phyloP scores from a whole-genome alignment of 106 monocot species.

The Acorus gramineus region DNA sequence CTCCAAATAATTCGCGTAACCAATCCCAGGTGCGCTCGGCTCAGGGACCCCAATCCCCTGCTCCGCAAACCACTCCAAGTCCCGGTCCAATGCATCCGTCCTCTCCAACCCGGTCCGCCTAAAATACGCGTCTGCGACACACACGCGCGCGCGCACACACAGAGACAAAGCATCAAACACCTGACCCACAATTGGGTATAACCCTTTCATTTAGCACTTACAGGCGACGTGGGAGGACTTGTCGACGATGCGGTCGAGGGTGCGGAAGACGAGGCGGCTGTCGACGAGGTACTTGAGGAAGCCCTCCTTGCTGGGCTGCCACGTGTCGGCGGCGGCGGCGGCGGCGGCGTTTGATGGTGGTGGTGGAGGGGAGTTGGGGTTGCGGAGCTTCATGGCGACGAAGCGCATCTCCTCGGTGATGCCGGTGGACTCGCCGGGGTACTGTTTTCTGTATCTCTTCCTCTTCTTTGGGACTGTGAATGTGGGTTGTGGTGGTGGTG shows the following conservation, averaged over 20 bases:
- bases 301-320: slow-evolving; percentile 73
- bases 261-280: slow-evolving; percentile 77
- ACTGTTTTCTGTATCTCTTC: slow-evolving; percentile 50
- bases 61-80: slow-evolving; percentile 57
- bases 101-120: slow-evolving; percentile 84
- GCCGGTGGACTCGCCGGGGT: slow-evolving; percentile 77
- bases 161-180: neutral
- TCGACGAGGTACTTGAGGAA: slow-evolving; percentile 89
- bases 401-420: slow-evolving; percentile 95
- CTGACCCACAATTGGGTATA: neutral
- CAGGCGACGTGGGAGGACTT: slow-evolving; percentile 74
- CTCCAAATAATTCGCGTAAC: slow-evolving; percentile 59
- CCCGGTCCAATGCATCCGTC: slow-evolving; percentile 41
- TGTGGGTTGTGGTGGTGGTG: slow-evolving; percentile 1
- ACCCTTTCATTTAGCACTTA: slow-evolving; percentile 17
- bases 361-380: neutral
- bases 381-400: slow-evolving; percentile 82
- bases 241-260: slow-evolving; percentile 68
- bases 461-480: slow-evolving; percentile 27
- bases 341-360: neutral
- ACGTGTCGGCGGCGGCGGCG: slow-evolving; percentile 19
- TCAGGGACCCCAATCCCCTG: slow-evolving; percentile 50
- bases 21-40: slow-evolving; percentile 59
- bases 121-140: slow-evolving; percentile 61
- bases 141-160: neutral